Evolutionary conservation across 139 green algal genomes (phyloP), one percentile per base, ranked within the genome.

Genomic region (Nannochloris sp.): DNA sequence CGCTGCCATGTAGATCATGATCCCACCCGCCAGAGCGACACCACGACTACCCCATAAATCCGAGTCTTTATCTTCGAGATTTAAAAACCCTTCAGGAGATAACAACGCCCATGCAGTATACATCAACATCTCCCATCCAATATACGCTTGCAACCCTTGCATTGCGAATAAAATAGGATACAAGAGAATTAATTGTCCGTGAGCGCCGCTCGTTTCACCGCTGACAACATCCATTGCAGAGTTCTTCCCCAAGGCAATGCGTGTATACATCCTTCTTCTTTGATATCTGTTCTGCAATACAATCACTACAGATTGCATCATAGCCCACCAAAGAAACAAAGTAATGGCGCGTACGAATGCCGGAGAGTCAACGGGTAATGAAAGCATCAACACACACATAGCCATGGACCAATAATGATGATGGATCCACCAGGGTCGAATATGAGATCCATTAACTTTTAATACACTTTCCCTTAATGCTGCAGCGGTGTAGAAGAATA

Each of bases 401-500:
- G 56, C 67, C 3, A 88, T 81, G 19, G 82, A 84, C 81, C 86
- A 92, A 79, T 93, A 95, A 84, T 98, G 93, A 81, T 97, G 92
- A 35, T 83, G 74, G 54, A 97, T 94, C 91, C 89, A 96, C 91
- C 92, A 97, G 25, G 68, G 44, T 23, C 88, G 77, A 75, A 99
- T 99, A 73, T 85, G 67, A 51, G 66, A 87, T 45, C 94, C 94
- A 67, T 99, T 99, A 32, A 95, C 79, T 56, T 78, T 77, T 5
- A 95, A 82, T 47, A 99, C 89, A 70, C 87, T 92, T 64, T 99
- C 94, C 0, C 92, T 69, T 63, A 97, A 67, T 8, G 90, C 88
- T 42, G 94, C 68, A 2, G 90, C 83, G 23, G 89, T 82, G 81
- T 98, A 99, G 60, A 96, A 93, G 76, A 96, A 97, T 27, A 93